A percentile compares a stretch with the other conserved stretches of the same genome.
Conservation (phyloP, 768 basidiomycete genomes). For the Lentinula sp. region DNA sequence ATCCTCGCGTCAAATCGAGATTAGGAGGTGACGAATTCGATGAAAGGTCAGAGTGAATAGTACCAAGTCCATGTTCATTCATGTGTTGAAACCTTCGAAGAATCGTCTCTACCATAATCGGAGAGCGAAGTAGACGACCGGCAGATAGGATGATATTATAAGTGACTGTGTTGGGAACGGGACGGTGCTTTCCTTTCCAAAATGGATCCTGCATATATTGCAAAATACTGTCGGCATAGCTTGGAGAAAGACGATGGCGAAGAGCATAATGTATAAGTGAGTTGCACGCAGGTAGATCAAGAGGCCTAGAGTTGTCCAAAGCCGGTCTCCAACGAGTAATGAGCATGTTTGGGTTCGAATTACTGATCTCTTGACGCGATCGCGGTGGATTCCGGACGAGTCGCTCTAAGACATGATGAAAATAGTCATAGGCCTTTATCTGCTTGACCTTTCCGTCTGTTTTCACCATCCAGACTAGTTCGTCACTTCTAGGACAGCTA, state of each 20-base stretch:
- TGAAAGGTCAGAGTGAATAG: not conserved
- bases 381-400: slow-evolving; percentile 26
- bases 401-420: slow-evolving; percentile 38
- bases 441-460: slow-evolving; percentile 15
- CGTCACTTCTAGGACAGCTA: slow-evolving; percentile 32
- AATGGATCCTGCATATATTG: slow-evolving; percentile 42
- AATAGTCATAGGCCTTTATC: slow-evolving; percentile 39
- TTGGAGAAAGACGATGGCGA: slow-evolving; percentile 47
- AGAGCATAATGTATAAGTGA: slow-evolving; percentile 62
- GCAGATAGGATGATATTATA: slow-evolving; percentile 57
- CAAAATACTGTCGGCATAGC: slow-evolving; percentile 41
- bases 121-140: slow-evolving; percentile 41
- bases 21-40: not conserved
- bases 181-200: not conserved
- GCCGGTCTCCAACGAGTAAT: slow-evolving; percentile 12
- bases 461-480: slow-evolving; percentile 32
- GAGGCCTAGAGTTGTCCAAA: slow-evolving; percentile 19
- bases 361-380: slow-evolving; percentile 10
- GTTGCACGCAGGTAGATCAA: slow-evolving; percentile 46
- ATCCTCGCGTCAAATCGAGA: not conserved
- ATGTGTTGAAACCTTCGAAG: slow-evolving; percentile 27
- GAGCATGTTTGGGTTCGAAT: not conserved
- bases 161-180: slow-evolving; percentile 31
- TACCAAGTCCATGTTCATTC: not conserved
- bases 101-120: slow-evolving; percentile 27